These are phyloP conservation scores for Collybiopsis confluens DNA, from an alignment of 768 basidiomycete species.

Conservation along the genomic window DNA sequence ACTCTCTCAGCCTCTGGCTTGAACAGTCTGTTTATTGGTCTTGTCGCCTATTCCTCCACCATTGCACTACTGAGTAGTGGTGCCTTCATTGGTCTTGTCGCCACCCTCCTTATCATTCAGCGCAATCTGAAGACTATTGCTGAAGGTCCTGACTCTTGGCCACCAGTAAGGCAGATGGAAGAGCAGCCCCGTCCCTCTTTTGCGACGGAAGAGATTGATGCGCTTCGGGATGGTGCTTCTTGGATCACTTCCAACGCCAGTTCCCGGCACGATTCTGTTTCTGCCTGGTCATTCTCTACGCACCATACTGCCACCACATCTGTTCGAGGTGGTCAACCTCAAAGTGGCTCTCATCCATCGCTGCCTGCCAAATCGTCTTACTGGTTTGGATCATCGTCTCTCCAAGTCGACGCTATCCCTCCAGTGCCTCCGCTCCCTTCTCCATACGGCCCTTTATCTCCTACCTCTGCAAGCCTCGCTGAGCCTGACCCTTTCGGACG, in stretches of 20 bases:
- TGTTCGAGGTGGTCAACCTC: slow-evolving; percentile 27
- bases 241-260: slow-evolving; percentile 72
- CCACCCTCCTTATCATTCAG: slow-evolving; percentile 61
- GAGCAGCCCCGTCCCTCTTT: slow-evolving; percentile 61
- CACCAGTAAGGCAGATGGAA: slow-evolving; percentile 47
- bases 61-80: slow-evolving; percentile 49
- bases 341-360: slow-evolving; percentile 36
- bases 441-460: slow-evolving; percentile 46
- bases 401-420: slow-evolving; percentile 32
- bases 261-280: slow-evolving; percentile 53
- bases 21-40: slow-evolving; percentile 53
- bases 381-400: slow-evolving; percentile 52
- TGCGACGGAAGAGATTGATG: slow-evolving; percentile 68
- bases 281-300: slow-evolving; percentile 72
- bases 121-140: slow-evolving; percentile 56
- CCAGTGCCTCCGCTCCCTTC: slow-evolving; percentile 69
- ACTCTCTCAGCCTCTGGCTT: slow-evolving; percentile 52
- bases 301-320: slow-evolving; percentile 43
- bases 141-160: slow-evolving; percentile 55
- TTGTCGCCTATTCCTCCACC: slow-evolving; percentile 52
- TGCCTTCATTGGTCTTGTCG: slow-evolving; percentile 55
- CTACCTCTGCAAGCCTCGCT: slow-evolving; percentile 31
- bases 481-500: slow-evolving; percentile 67
- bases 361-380: slow-evolving; percentile 54
- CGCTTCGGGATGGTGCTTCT: slow-evolving; percentile 70